Base-by-base conservation (phyloP, 2,329 filamentous ascomycete genomes). In the Parafenestella ontariensis region DNA sequence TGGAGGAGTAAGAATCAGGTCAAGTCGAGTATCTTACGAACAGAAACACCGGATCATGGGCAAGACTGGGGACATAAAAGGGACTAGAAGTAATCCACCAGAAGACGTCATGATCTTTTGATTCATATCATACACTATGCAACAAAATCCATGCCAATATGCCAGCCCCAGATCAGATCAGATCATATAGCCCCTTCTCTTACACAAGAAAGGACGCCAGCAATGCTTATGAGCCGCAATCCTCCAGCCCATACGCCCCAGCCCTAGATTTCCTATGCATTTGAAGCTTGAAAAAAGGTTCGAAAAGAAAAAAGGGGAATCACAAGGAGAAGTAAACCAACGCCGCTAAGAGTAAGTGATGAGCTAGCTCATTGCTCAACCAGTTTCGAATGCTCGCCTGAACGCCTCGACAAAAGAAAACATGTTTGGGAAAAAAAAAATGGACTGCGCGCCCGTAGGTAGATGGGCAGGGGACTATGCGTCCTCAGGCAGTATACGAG, bases 401-500 rank as follows among this genome's bases (percentile, higher is more conserved):
- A 39, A 28, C 15, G 33, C 41, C 45, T 8, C 43, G 8, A 40
- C 37, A 33, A 49, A 43, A 51, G 23, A 42, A 20, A 36, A 21
- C 3, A 17, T 5, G 5, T 7, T 10, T 18, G 26, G 24, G 20
- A 45, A 33, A 47, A n/a, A 36, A 37, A 15, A 20, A 21, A 21
- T 4, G 17, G n/a, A 40, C 7, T 34, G 13, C 13, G 31, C 31
- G 15, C 13, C 13, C 13, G 17, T 34, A 34, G 15, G 31, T 34
- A n/a, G 13, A 34, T 34, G 15, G 5, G 31, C 31, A n/a, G n/a
- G 31, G 31, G 29, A 37, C 52, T 58, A 70, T 36, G 64, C 64
- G 29, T 75, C 73, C 50, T 77, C 75, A 5, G 74, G 72, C 33
- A 77, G 49, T 24, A 77, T 77, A 18, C 74, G 64, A 20, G 76